phyloP scores from a whole-genome alignment of 2,329 filamentous ascomycete species.

The Trichoderma koningiopsis region DNA sequence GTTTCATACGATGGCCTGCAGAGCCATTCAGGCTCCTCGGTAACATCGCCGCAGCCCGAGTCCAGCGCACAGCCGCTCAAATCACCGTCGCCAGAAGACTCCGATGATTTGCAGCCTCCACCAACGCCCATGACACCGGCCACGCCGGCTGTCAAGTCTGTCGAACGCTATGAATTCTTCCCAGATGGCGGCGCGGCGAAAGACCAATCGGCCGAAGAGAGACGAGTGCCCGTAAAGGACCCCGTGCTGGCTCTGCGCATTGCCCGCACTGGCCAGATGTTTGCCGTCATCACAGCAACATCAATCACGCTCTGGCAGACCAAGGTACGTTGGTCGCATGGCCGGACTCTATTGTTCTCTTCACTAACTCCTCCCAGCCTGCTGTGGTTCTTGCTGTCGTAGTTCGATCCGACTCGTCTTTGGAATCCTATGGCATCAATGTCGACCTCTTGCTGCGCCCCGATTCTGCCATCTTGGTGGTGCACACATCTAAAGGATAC shows the following conservation, averaged over 20 bases:
- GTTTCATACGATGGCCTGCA: constrained; percentile 63
- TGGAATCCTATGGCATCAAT: constrained; percentile 83
- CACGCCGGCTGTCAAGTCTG: constrained; percentile 60
- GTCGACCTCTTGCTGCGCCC: constrained; percentile 82
- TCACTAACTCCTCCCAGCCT: constrained; percentile 56
- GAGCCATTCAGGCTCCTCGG: constrained; percentile 38
- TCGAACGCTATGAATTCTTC: constrained; percentile 55
- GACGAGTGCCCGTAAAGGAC: constrained; percentile 55
- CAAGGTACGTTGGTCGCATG: constrained; percentile 59
- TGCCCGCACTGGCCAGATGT: constrained; percentile 77
- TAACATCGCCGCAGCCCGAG: constrained; percentile 24
- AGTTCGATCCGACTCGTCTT: constrained; percentile 76
- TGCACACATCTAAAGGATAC: constrained; percentile 83
- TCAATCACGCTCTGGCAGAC: constrained; percentile 96
- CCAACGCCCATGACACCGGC: constrained; percentile 56
- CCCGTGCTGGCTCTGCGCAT: constrained; percentile 74
- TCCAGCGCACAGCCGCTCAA: constrained; percentile 32
- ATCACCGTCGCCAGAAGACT: constrained; percentile 38
- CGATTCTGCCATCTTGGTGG: constrained; percentile 87
- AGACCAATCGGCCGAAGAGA: constrained; percentile 29
- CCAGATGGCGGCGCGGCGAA: constrained; percentile 16
- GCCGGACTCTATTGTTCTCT: neutral
- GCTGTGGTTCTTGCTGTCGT: constrained; percentile 86
- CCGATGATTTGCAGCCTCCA: constrained; percentile 41
- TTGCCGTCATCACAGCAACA: constrained; percentile 82